Conservation (phyloP, 2,329 filamentous ascomycete species). For the Cordyceps pruinosa region DNA sequence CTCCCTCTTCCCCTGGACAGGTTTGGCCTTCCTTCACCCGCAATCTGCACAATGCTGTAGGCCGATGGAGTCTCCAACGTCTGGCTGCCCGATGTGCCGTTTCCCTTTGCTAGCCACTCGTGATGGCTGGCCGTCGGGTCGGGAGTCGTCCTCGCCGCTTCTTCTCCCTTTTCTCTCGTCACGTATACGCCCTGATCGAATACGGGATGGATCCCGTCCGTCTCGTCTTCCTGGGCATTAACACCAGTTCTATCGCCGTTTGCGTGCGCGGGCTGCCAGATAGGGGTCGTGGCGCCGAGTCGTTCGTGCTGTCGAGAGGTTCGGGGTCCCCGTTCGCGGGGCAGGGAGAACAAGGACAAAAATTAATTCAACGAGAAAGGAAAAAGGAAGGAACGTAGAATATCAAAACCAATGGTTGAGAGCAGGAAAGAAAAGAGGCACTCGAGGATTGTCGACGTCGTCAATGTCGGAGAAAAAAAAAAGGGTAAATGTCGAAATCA, state of each 20-base stretch:
- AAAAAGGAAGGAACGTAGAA: background rate
- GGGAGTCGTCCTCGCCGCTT: background rate
- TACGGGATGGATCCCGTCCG: background rate
- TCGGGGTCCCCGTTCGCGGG: background rate
- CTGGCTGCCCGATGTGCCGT: background rate
- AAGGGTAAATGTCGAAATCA: background rate
- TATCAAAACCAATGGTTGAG: background rate
- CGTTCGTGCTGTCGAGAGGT: background rate
- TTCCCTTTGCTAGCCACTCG: background rate
- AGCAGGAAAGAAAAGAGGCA: background rate
- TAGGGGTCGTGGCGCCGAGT: background rate
- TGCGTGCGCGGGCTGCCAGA: background rate
- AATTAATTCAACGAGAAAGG: background rate
- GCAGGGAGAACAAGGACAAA: background rate
- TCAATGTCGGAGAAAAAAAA: background rate
- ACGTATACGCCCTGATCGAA: background rate
- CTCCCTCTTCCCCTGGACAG: no score
- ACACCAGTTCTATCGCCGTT: constrained; percentile 6
- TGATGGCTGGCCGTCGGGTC: background rate
- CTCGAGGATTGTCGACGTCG: background rate
- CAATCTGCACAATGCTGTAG: constrained; percentile 6
- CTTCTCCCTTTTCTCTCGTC: background rate
- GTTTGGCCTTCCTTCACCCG: no score
- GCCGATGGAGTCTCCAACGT: background rate
- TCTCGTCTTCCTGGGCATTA: constrained; percentile 4